phyloP scores from a whole-genome alignment of 208 protist species.

The Crithidia acanthocephali region DNA sequence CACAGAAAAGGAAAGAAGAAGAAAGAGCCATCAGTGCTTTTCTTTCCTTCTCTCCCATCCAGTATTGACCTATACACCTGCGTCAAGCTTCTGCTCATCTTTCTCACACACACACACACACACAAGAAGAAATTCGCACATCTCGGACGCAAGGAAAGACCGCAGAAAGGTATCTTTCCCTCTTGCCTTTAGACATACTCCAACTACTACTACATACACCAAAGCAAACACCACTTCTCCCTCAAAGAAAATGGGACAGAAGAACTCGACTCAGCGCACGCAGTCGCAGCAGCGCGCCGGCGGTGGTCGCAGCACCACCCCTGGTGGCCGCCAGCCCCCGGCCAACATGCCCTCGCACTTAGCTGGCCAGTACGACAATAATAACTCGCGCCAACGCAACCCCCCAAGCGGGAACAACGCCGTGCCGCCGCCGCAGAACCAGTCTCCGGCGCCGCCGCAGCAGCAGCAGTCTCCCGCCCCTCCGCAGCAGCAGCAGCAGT shows the following conservation, averaged over 20 bases:
- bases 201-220: no score
- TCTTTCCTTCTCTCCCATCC: no score
- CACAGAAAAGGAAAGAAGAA: not conserved
- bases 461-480: conserved; percentile 30
- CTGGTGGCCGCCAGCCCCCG: conserved; percentile 28
- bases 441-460: conserved; percentile 24
- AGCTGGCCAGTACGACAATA: conserved; percentile 73
- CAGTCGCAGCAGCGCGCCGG: conserved; percentile 21
- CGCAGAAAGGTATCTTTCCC: no score
- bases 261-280: conserved; percentile 41
- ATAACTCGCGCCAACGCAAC: conserved; percentile 33
- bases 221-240: no score
- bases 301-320: conserved; percentile 14
- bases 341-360: conserved; percentile 71
- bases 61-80: no score
- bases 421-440: conserved; percentile 31
- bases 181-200: no score
- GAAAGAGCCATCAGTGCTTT: not conserved
- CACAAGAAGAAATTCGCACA: no score
- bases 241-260: conserved; percentile 36
- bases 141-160: no score
- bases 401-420: conserved; percentile 2
- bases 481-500: conserved; percentile 29
- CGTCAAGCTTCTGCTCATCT: no score
- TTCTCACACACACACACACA: no score